phyloP scores from a whole-genome alignment of 2,329 filamentous ascomycete species.

The Scleromitrula shiraiana region DNA sequence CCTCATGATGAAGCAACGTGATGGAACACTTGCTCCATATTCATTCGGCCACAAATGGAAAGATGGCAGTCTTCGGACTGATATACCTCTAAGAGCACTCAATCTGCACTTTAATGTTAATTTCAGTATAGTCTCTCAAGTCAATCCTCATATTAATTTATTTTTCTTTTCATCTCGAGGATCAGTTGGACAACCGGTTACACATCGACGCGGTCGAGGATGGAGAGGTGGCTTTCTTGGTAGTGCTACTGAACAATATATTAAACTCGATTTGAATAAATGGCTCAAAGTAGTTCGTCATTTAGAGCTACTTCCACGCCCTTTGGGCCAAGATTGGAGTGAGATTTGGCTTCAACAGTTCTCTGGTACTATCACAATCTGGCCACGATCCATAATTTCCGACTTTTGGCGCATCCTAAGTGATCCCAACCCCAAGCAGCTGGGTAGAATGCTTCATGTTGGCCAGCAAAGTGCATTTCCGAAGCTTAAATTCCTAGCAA shows the following conservation, averaged over 20 bases:
- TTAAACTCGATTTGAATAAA: constrained; percentile 94
- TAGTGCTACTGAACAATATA: constrained; percentile 83
- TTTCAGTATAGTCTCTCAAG: constrained; percentile 81
- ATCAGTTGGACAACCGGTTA: constrained; percentile 85
- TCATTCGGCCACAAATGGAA: constrained; percentile 99
- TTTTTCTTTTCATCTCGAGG: constrained; percentile 98
- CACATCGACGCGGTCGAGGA: constrained; percentile 83
- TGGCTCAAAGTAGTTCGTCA: constrained; percentile 94
- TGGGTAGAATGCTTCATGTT: constrained; percentile 83
- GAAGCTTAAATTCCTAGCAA: constrained; percentile 83
- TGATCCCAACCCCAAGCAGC: constrained; percentile 66
- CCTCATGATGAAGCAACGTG: constrained; percentile 76
- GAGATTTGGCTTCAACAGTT: constrained; percentile 96
- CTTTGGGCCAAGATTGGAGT: constrained; percentile 91
- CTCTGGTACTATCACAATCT: constrained; percentile 90
- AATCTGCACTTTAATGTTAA: constrained; percentile 98
- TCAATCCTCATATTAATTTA: constrained; percentile 96
- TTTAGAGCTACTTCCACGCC: constrained; percentile 82
- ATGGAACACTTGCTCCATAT: constrained; percentile 76
- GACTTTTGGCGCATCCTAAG: constrained; percentile 84
- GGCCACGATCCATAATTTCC: constrained; percentile 70
- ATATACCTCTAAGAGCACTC: constrained; percentile 88
- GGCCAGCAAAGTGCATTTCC: constrained; percentile 87
- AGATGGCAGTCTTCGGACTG: constrained; percentile 86
- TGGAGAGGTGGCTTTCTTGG: constrained; percentile 96